These are phyloP conservation scores for Tylopilus intermedius DNA, from an alignment of 768 basidiomycete genomes.

Conservation along the genomic window DNA sequence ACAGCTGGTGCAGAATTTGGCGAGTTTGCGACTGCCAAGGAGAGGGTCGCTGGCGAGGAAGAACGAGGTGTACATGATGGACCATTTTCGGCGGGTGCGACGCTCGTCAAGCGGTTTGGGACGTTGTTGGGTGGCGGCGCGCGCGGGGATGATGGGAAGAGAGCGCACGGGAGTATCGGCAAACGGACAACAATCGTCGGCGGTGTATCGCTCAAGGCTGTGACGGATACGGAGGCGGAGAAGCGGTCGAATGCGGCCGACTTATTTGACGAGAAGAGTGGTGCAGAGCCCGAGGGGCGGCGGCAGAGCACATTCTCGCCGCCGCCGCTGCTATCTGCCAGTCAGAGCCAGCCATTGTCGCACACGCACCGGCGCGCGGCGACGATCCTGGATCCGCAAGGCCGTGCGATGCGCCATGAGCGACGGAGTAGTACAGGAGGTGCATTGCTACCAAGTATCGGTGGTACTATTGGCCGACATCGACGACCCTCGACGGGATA, in stretches of 20 bases:
- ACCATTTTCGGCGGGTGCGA: constrained; percentile 55
- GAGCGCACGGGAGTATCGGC: constrained; percentile 33
- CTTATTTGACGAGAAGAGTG: constrained; percentile 18
- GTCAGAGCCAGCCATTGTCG: constrained; percentile 54
- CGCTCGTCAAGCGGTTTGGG: constrained; percentile 74
- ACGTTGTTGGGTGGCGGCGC: constrained; percentile 51
- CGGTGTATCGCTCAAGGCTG: constrained; percentile 35
- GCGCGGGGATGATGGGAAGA: constrained; percentile 39
- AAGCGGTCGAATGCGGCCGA: constrained; percentile 21
- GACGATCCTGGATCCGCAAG: constrained; percentile 68
- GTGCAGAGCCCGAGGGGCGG: constrained; percentile 21
- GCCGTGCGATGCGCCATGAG: constrained; percentile 60
- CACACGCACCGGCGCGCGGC: constrained; percentile 68
- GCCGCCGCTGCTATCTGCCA: constrained; percentile 34
- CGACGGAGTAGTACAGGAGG: constrained; percentile 75
- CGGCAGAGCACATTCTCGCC: constrained; percentile 25
- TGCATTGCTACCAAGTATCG: constrained; percentile 41
- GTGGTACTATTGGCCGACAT: constrained; percentile 61
- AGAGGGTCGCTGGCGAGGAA: constrained; percentile 22
- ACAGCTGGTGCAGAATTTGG: constrained; percentile 65
- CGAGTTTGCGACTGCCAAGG: constrained; percentile 45
- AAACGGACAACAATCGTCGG: constrained; percentile 52
- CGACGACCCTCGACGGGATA: constrained; percentile 70
- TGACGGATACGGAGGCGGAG: constrained; percentile 34
- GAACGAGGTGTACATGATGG: constrained; percentile 23